Conservation (phyloP, 2,329 filamentous ascomycete genomes). For the Zopfia rhizophila region DNA sequence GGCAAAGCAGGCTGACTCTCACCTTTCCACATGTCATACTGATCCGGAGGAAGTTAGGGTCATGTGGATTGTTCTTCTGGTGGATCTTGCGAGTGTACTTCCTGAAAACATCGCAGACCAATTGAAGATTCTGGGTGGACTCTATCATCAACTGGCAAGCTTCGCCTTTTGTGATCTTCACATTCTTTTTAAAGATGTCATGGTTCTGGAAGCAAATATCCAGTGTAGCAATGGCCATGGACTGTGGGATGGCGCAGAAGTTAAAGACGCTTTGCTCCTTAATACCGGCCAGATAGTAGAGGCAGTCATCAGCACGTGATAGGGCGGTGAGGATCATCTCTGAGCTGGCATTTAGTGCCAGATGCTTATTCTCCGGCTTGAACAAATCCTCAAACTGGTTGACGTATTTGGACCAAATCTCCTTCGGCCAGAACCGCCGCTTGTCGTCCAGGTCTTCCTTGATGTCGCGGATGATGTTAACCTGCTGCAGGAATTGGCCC, state of each 20-base stretch:
- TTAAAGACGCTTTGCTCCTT: slow-evolving; percentile 98
- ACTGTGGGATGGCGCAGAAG: slow-evolving; percentile 95
- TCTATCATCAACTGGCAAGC: slow-evolving; percentile 92
- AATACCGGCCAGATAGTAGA: slow-evolving; percentile 97
- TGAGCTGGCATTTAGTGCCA: slow-evolving; percentile 85
- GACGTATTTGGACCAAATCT: slow-evolving; percentile 97
- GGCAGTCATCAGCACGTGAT: slow-evolving; percentile 86
- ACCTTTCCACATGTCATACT: slow-evolving; percentile 90
- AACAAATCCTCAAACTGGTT: slow-evolving; percentile 90
- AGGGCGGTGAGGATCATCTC: slow-evolving; percentile 95
- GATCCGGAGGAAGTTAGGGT: slow-evolving; percentile 92
- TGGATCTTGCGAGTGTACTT: slow-evolving; percentile 83
- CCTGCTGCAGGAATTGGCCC: slow-evolving; percentile 97
- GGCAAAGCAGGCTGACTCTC: slow-evolving; percentile 35
- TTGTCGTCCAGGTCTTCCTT: slow-evolving; percentile 89
- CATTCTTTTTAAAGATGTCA: slow-evolving; percentile 81
- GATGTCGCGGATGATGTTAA: slow-evolving; percentile 97
- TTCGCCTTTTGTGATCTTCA: slow-evolving; percentile 97
- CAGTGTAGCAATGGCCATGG: slow-evolving; percentile 96
- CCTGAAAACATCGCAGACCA: slow-evolving; percentile 85
- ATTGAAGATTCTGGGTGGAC: slow-evolving; percentile 87
- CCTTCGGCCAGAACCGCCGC: slow-evolving; percentile 92
- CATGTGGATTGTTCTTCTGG: slow-evolving; percentile 91
- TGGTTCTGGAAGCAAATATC: slow-evolving; percentile 94
- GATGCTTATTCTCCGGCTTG: slow-evolving; percentile 78